These are phyloP conservation scores for Diaporthe sp. DNA, from an alignment of 2,329 filamentous ascomycete species.

Conservation along the genomic window DNA sequence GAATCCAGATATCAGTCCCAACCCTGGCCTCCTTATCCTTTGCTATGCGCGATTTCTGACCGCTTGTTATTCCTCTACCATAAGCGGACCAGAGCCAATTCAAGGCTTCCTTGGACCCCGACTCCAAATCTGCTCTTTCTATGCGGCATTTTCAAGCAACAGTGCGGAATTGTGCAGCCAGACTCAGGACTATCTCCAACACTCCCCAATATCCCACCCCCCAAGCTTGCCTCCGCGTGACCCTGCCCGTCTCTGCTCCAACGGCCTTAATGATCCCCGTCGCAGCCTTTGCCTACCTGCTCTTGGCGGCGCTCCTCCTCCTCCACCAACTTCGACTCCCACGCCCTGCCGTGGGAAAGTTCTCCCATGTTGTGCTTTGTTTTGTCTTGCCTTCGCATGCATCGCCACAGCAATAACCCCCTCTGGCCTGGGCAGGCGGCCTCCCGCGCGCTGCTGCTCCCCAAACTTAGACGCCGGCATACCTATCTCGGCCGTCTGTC, in stretches of 20 bases:
- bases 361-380: background rate
- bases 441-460: slow-evolving; percentile 4
- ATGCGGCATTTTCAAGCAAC: slow-evolving; percentile 36
- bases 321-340: slow-evolving; percentile 4
- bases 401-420: slow-evolving; percentile 3
- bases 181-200: slow-evolving; percentile 15
- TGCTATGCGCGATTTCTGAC: slow-evolving; percentile 41
- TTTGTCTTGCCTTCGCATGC: slow-evolving; percentile 8
- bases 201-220: slow-evolving; percentile 9
- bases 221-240: background rate
- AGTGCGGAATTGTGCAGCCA: slow-evolving; percentile 5
- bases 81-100: background rate
- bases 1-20: slow-evolving; percentile 36
- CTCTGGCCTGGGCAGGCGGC: slow-evolving; percentile 17
- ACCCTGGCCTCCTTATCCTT: slow-evolving; percentile 30
- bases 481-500: slow-evolving; percentile 19
- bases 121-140: slow-evolving; percentile 13
- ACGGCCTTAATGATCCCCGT: background rate
- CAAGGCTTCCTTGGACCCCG: background rate
- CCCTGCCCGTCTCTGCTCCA: background rate
- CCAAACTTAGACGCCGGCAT: slow-evolving; percentile 11
- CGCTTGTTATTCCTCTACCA: slow-evolving; percentile 40
- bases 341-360: background rate
- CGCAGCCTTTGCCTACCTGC: background rate
- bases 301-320: slow-evolving; percentile 11